Evolutionary conservation across 306 rosid genomes (phyloP), one percentile per base, ranked within the genome.

Genomic region (Castanopsis chinensis): DNA sequence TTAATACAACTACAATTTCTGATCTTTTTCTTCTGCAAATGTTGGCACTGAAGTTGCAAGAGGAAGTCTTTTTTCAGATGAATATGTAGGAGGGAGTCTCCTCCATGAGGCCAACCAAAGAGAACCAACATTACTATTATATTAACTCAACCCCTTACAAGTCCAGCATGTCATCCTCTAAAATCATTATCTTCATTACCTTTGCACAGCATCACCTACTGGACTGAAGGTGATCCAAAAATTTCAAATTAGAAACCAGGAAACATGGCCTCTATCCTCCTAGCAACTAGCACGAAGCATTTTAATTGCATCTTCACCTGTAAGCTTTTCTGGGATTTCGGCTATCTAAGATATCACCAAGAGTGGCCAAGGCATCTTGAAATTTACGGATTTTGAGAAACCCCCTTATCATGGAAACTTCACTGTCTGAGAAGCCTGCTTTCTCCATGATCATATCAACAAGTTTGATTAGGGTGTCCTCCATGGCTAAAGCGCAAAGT

Each of bases 401-500:
- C 57, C 96, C 98, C 78, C 85, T 89, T 69, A 95, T 79, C 81
- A 88, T 88, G 45, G 94, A 84, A 60, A 80, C 83, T 85, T 93
- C 97, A 52, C 82, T 80, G 35, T 82, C 82, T 12, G 94, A 86
- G 78, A 91, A 80, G 25, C 60, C 80, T 12, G 88, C 98, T 85
- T 89, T 90, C 85, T 79, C 92, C 97, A 91, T 87, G 70, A 91
- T 83, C 92, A 88, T 64, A 80, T 89, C 84, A 59, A 91, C 83
- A 83, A 95, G 97, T 83, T 90, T 74, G 33, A 84, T 28, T 21
- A 95, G 90, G 67, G 96, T 90, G 28, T 84, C 87, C 78, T 91
- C 99, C 98, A 89, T 92, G 73, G 94, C 86, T 80, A 95, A 88
- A 64, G 96, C 88, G 77, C 87, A 85, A 55, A 95, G 98, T 41